Evolutionary conservation across 78 protist species (phyloP), one percentile per base, ranked within the genome.

Genomic region (Dictyostelium firmibasis): DNA sequence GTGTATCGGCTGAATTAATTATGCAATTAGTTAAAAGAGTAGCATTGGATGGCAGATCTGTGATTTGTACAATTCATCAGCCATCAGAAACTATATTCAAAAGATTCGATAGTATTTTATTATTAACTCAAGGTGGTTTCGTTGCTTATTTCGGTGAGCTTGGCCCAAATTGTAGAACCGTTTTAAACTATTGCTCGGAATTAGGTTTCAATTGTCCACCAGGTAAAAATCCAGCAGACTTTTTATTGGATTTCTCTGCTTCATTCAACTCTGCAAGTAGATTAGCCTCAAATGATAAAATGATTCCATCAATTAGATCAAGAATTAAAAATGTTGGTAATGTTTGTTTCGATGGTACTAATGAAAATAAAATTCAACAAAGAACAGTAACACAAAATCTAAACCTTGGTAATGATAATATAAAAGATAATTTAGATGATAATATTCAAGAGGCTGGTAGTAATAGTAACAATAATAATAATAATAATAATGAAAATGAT

Each of bases 31-130:
- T 94, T 29, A 88, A 82, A 41, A 94, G 88, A 70, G 62, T 94
- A 2, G 33, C 97, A 35, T 20, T 70, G 2, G 43, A 86, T 57
- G 94, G 94, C 27, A 69, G 92, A 38, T 84, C 93, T 4, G 97
- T 95, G 23, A 83, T 95, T 5, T 84, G 93, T 25, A 85, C 98
- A 74, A 96, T 98, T 83, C 99, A 98, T 91, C 99, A 98, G 85
- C 99, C 99, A n/a, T 35, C 95, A 8, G 82, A 86, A 33, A 18
- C 62, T 4, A 70, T 98, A 41, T 94, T 96, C 33, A 31, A 60
- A 38, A 18, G 86, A 29, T 94, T 97, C 62, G 97, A 96, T 74
- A 23, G 75, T 6, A 38, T 97, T 33, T 74, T 98, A 5, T 31
- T 72, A 14, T 85, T 98, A 13, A 60, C 96, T 9, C 86, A 67